Evolutionary conservation across 1,284 basidiomycete species (phyloP), one percentile per base, ranked within the genome.

Genomic region (Hemileia vastatrix): DNA sequence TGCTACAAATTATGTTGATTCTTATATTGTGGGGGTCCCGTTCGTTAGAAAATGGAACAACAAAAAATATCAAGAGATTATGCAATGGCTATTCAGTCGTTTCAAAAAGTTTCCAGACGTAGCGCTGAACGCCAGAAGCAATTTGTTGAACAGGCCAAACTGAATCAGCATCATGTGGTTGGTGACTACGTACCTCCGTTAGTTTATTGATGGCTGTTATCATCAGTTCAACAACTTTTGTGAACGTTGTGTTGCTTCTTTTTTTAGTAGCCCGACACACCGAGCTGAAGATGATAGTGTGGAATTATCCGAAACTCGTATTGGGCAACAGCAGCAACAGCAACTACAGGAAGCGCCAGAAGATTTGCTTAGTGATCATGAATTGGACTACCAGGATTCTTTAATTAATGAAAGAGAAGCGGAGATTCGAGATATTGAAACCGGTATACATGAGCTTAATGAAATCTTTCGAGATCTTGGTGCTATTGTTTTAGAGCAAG

Each of bases 391-490:
- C 76, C 95, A 98, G 75, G 94, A 99, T 72, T 88, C 90, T 9
- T 79, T 98, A 40, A 95, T 98, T 66, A 88, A 88, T 63, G 94
- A 97, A 76, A 88, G 95, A 18, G 94, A 99, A 76, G 81, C 81
- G 0, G 94, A 97, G 73, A 98, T 98, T 64, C 84, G 88, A 49
- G 93, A 97, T 74, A 99, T 99, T 65, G 95, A 98, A 78, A 86
- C 84, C 1, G 94, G 95, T 4, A 96, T 99, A 58, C 91, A 96
- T 72, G 94, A 99, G 76, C 79, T 99, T 51, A 86, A 91, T 54
- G 91, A 96, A 77, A 97, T 99, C 71, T 98, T 99, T 81, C 83
- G 90, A 47, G 94, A 98, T 77, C 78, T 99, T 40, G 93, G 93
- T 43, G 92, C 90, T 18, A 83, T 99, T 48, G 92, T 99, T 1